Percentiles rank a stretch among this genome's conserved stretches.
These are phyloP conservation scores for Cytospora paraplurivora DNA, from an alignment of 2,329 filamentous ascomycete genomes.

Conservation along the genomic window DNA sequence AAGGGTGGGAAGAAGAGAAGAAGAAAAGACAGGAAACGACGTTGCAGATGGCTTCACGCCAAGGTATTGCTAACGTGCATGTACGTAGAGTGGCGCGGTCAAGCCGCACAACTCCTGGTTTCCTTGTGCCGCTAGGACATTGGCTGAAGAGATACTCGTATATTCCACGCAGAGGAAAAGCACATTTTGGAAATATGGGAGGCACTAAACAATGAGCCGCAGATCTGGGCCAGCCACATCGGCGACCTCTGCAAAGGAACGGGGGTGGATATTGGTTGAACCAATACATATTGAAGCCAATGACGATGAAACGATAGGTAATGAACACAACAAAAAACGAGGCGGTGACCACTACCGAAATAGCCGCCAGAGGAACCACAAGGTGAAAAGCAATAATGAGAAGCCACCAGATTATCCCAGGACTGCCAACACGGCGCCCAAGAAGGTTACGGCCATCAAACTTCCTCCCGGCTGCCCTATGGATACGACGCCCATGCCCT, in stretches of 20 bases:
- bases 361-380: not conserved
- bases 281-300: not conserved
- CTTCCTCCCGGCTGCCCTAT: not conserved
- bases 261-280: not conserved
- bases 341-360: not conserved
- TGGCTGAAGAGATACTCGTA: not conserved
- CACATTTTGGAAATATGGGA: not conserved
- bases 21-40: not conserved
- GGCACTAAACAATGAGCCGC: not conserved
- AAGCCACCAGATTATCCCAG: constrained; percentile 3
- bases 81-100: not conserved
- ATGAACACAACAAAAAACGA: not conserved
- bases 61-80: not conserved
- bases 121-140: not conserved
- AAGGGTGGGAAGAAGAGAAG: not conserved
- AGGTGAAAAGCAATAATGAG: not conserved
- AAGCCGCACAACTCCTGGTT: not conserved
- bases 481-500: constrained; percentile 1
- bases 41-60: constrained; percentile 1
- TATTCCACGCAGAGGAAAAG: constrained; percentile 2
- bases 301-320: not conserved
- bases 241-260: not conserved
- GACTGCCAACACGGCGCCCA: not conserved
- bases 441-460: not conserved
- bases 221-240: constrained; percentile 2